Percentiles rank a stretch among this genome's conserved stretches.
Evolutionary conservation across 495 filamentous ascomycete species (phyloP).

Genomic region (Talaromyces trachyspermus): DNA sequence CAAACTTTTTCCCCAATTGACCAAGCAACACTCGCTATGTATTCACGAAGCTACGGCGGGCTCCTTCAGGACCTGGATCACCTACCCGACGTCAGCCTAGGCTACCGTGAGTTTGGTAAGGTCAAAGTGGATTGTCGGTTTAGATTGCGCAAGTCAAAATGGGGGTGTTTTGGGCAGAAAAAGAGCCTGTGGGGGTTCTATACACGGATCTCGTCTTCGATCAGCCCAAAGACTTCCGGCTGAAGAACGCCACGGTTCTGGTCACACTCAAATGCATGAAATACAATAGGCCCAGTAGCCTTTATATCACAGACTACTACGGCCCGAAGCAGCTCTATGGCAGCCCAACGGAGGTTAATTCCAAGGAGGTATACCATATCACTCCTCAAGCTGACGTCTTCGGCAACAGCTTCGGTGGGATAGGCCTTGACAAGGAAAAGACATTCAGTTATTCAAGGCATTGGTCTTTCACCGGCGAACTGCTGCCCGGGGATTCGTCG

Average conservation of each 20-base stretch:
- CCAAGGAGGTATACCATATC: slow-evolving; percentile 4
- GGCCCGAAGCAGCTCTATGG: slow-evolving; percentile 4
- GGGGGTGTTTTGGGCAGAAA: slow-evolving; percentile 1
- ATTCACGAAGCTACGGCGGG: slow-evolving; percentile 3
- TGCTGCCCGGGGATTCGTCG: background rate
- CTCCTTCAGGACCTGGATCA: background rate
- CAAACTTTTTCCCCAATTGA: too few species aligned
- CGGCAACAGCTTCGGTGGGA: slow-evolving; percentile 2
- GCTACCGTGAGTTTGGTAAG: slow-evolving; percentile 5
- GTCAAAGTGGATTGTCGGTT: slow-evolving; percentile 11
- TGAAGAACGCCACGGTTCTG: slow-evolving; percentile 6
- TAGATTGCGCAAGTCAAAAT: slow-evolving; percentile 7
- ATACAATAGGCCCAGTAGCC: background rate
- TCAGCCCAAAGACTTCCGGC: slow-evolving; percentile 7
- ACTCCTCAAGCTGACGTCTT: slow-evolving; percentile 7
- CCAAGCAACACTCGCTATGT: too few species aligned
- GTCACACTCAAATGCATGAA: background rate
- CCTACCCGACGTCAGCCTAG: slow-evolving; percentile 1
- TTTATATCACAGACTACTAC: slow-evolving; percentile 7
- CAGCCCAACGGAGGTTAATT: slow-evolving; percentile 2
- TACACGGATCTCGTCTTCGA: slow-evolving; percentile 10
- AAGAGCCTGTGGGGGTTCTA: slow-evolving; percentile 7
- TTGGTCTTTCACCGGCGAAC: slow-evolving; percentile 9
- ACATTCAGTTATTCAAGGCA: background rate
- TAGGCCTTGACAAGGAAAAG: slow-evolving; percentile 6